Conservation (phyloP, 116 monocot species). For the Posidonia oceanica region DNA sequence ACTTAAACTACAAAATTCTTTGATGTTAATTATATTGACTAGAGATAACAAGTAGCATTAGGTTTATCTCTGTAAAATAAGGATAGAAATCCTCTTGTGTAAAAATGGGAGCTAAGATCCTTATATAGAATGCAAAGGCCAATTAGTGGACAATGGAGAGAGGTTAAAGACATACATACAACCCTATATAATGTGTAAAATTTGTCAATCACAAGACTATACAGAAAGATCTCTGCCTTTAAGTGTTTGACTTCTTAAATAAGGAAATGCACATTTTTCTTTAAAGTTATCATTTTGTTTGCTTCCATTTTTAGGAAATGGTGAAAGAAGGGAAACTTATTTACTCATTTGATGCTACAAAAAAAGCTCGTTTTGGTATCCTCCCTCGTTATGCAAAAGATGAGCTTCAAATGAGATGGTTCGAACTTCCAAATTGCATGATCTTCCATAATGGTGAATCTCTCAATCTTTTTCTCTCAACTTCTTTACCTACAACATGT, state of each 20-base stretch:
- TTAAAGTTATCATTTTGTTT: background rate
- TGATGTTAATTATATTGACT: no score
- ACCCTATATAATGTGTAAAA: no score
- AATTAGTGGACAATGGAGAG: no score
- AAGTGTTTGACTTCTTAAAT: background rate
- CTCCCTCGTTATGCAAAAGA: conserved; percentile 77
- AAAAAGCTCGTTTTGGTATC: conserved; percentile 75
- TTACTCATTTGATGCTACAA: conserved; percentile 61
- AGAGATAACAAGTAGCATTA: no score
- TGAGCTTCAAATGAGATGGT: conserved; percentile 78
- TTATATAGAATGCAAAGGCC: no score
- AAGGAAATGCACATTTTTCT: background rate
- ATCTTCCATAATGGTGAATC: conserved; percentile 81
- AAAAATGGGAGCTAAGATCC: no score
- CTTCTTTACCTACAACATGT: background rate
- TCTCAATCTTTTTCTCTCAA: background rate
- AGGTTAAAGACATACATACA: no score
- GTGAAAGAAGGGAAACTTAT: conserved; percentile 69
- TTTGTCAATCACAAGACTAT: no score
- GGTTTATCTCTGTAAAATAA: no score
- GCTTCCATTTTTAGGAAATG: conserved; percentile 36
- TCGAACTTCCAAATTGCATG: conserved; percentile 92
- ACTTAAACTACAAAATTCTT: no score
- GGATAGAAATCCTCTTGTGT: no score
- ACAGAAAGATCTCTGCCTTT: no score